Evolutionary conservation across 1,284 basidiomycete genomes (phyloP), one percentile per base, ranked within the genome.

Genomic region (Puccinia hordei): DNA sequence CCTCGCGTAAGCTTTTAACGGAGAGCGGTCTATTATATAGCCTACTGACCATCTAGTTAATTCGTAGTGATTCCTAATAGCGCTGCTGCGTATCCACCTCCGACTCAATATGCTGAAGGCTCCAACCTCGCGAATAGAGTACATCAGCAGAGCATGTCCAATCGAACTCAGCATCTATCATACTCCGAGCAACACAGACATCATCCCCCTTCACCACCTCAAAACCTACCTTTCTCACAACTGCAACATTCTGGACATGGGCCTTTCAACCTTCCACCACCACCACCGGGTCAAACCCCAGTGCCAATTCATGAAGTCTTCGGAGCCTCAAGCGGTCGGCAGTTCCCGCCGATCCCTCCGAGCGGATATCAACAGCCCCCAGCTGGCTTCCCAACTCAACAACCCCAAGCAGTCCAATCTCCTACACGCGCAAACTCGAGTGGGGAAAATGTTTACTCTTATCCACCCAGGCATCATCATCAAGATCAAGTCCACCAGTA

Each of bases 241-340:
- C 33, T 24, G 30, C 59, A 61, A 61, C 76, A 68, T 30, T 19
- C 46, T 35, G 46, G 17, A 6, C 38, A 49, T 22, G 59, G 44
- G 55, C 53, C 33, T 59, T 71, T 46, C 53, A 69, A 57, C 68
- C 53, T 79, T 71, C 76, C 76, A 61, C 76, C 76, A 19, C 76
- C 76, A 55, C 76, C 76, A 68, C 66, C 68, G 17, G 76, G 76
- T 61, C 76, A 79, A 71, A 38, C 76, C 15, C 76, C 76, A 59
- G 66, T 79, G 12, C 68, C 76, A 24, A 79, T 79, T 49, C 76
- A 79, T 59, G 76, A 79, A 35, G 76, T 79, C 53, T 79, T 68
- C 46, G 46, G 44, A 19, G 38, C 66, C 44, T 53, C 57, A 12
- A 59, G n/a, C 30, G 61, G 51, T 44, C 55, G 75, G 51, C 24